Evolutionary conservation across 768 basidiomycete genomes (phyloP).

Genomic region (Porphyrellus cyaneotinctus): DNA sequence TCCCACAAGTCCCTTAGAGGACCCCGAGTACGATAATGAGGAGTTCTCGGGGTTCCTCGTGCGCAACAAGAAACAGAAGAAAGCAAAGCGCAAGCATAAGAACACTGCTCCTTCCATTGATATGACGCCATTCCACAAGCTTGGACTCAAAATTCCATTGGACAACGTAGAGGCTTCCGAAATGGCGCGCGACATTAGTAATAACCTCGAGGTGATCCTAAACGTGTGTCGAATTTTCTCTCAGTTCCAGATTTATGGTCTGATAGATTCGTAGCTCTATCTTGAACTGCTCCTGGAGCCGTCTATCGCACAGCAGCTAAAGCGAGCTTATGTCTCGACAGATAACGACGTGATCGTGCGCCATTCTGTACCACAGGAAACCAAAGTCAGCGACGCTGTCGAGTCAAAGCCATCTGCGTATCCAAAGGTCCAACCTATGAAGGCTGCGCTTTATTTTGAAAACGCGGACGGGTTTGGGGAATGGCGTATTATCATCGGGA

Average conservation of each 20-base stretch:
- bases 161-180: constrained; percentile 16
- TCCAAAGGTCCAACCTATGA: constrained; percentile 53
- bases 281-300: constrained; percentile 20
- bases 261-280: constrained; percentile 22
- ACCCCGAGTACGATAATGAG: constrained; percentile 1
- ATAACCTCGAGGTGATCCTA: constrained; percentile 26
- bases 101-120: constrained; percentile 20
- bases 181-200: constrained; percentile 16
- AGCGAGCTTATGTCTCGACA: constrained; percentile 7
- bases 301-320: constrained; percentile 7
- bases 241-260: no score
- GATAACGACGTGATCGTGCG: not conserved
- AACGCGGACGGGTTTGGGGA: constrained; percentile 57
- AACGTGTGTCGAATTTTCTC: constrained; percentile 18
- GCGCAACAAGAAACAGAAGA: constrained; percentile 28
- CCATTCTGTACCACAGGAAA: not conserved
- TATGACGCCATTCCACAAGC: constrained; percentile 25
- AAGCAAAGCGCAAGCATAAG: constrained; percentile 18
- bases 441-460: constrained; percentile 57
- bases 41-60: constrained; percentile 4
- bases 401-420: constrained; percentile 30
- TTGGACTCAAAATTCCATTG: constrained; percentile 28
- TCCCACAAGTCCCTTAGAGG: not conserved
- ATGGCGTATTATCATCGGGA: constrained; percentile 58
- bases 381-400: not conserved